phyloP scores from a whole-genome alignment of 2,329 filamentous ascomycete genomes.

The Penicillium hesseltinei region DNA sequence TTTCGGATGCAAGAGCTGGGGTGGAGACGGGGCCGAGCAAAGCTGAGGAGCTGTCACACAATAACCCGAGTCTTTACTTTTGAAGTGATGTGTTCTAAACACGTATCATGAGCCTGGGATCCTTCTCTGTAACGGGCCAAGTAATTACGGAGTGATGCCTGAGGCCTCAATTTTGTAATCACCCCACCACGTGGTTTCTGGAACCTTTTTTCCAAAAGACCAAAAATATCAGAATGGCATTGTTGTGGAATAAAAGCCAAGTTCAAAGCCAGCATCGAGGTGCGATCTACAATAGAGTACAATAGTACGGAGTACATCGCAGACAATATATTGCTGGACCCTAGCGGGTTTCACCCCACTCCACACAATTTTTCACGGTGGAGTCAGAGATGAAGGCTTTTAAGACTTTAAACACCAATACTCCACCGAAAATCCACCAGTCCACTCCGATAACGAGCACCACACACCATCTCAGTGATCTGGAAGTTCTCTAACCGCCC shows the following conservation, averaged over 20 bases:
- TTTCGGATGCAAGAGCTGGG: not conserved
- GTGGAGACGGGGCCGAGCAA: constrained; percentile 4
- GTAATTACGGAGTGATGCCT: not conserved
- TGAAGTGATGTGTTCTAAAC: constrained; percentile 7
- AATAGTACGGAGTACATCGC: not conserved
- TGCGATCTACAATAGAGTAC: not conserved
- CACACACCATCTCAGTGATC: not conserved
- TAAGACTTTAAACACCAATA: not conserved
- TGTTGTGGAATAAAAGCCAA: not conserved
- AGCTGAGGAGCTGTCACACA: constrained; percentile 20
- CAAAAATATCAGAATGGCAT: not conserved
- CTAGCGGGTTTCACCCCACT: constrained; percentile 1
- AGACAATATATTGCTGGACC: not conserved
- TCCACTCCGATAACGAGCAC: not conserved
- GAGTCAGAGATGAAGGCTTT: constrained; percentile 1
- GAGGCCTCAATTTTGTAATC: not conserved
- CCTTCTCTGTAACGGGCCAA: constrained; percentile 5
- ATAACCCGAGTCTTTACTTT: constrained; percentile 21
- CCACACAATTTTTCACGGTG: constrained; percentile 2
- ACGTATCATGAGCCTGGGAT: not conserved
- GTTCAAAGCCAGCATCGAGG: not conserved
- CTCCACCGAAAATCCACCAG: constrained; percentile 3
- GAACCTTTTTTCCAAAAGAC: not conserved
- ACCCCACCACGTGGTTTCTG: not conserved
- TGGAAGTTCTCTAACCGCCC: not conserved